Base-by-base conservation (phyloP, 768 basidiomycete genomes). In the Tulasnella calospora region DNA sequence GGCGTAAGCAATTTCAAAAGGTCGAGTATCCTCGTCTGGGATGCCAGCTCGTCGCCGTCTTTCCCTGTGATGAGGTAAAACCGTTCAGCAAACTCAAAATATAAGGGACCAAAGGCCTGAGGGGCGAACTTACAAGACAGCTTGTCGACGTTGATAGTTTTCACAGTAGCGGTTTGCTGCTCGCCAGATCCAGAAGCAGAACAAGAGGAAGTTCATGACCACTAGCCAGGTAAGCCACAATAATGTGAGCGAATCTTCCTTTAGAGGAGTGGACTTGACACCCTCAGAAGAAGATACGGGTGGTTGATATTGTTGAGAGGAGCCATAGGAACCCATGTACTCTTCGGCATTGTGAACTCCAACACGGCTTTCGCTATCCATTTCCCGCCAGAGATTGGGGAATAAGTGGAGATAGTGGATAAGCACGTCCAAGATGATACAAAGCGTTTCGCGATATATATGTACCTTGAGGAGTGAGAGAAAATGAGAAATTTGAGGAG, bases 1-100 rank as follows among this genome's bases (percentile, higher is more conserved):
- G 80, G 92, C 89, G 84, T 92, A 93, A n/a, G 94, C 94, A 80
- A 94, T 92, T 83, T 92, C 92, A 87, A 95, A 95, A 17, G 94
- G 92, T 41, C 94, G 88, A 80, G 90, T 87, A 86, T 95, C 94
- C 78, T 87, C 87, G 86, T 95, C 94, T 23, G 94, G 94, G 79
- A 95, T 95, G 70, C 94, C 94, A 82, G 94, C 89, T 84, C 89
- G 87, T 80, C 94, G 86, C 79, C 94, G 89, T 3, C 75, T 78
- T 17, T 79, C 81, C 21, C 81, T 82, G 70, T 67, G 27, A 33
- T 17, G 61, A 67, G 27, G 15, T 33, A 23, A 67, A 67, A 35
- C 10, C 10, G 33, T 6, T 67, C 10, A 67, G 61, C 61, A 17
- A 67, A 67, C 27, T 35, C 33, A 15, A 67, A 67, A 35, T 35